phyloP scores from a whole-genome alignment of 2,329 filamentous ascomycete genomes.

The Colletotrichum orchidophilum region DNA sequence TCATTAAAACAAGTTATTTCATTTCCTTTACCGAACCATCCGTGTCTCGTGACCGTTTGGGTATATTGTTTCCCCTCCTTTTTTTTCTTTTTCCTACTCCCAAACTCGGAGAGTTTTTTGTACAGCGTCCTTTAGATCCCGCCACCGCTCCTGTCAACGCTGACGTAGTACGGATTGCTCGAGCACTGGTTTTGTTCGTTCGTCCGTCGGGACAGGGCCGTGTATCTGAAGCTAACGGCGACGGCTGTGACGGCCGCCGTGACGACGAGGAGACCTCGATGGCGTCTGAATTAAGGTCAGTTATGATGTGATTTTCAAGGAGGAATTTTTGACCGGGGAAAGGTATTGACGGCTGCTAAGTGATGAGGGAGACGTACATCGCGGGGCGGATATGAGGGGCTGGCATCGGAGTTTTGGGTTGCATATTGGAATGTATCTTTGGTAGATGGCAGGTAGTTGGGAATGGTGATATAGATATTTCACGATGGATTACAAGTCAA shows the following conservation, averaged over 20 bases:
- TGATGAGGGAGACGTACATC: constrained; percentile 38
- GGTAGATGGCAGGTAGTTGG: background rate
- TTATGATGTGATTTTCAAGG: no score
- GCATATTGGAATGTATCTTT: background rate
- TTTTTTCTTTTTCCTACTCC: background rate
- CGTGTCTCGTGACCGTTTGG: background rate
- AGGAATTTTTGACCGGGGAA: background rate
- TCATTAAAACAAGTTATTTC: background rate
- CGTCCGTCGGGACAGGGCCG: constrained; percentile 46
- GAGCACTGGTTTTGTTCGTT: constrained; percentile 56
- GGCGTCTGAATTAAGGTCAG: constrained; percentile 42
- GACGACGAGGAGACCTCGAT: constrained; percentile 48
- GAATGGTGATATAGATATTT: background rate
- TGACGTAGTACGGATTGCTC: constrained; percentile 53
- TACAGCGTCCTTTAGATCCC: constrained; percentile 46
- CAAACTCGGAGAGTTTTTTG: no score
- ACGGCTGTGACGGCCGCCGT: constrained; percentile 43
- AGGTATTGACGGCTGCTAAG: constrained; percentile 35
- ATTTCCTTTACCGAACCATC: background rate
- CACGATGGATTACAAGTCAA: background rate
- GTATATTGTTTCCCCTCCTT: background rate
- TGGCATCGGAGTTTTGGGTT: constrained; percentile 21
- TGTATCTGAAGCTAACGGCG: constrained; percentile 44
- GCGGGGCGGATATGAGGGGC: constrained; percentile 28
- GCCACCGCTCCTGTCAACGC: constrained; percentile 61